A percentile compares a stretch with the other conserved stretches of the same genome.
Evolutionary conservation across 2,329 filamentous ascomycete species (phyloP).

Genomic region (Cercospora sp.): DNA sequence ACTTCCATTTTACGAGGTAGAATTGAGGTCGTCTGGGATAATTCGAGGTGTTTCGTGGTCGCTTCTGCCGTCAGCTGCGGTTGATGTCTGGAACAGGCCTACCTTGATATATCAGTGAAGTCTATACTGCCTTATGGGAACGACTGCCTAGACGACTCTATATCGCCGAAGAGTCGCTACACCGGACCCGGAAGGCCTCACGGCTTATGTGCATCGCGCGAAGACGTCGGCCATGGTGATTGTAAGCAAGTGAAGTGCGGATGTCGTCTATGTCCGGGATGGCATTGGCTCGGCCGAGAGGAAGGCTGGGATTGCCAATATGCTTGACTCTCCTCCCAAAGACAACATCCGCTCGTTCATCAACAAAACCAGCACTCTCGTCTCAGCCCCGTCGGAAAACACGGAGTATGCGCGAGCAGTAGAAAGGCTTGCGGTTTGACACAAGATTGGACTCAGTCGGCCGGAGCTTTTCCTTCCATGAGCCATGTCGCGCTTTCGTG

Average conservation of each 20-base stretch:
- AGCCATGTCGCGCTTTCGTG: not conserved
- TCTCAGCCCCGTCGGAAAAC: not conserved
- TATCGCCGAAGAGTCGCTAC: not conserved
- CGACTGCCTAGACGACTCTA: not conserved
- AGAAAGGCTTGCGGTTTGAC: not conserved
- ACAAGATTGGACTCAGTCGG: not conserved
- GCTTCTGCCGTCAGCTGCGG: not conserved
- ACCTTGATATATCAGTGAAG: slow-evolving; percentile 2
- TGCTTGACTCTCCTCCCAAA: not conserved
- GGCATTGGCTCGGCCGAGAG: not conserved
- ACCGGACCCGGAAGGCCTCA: not conserved
- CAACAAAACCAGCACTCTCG: not conserved
- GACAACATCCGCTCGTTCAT: not conserved
- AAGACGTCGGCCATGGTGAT: not conserved
- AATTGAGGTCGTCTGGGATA: not conserved
- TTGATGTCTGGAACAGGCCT: not conserved
- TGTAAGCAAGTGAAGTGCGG: not conserved
- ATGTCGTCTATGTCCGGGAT: not conserved
- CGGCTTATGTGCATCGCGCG: not conserved
- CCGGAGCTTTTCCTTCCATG: not conserved
- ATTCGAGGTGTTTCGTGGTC: not conserved
- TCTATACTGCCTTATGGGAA: not conserved
- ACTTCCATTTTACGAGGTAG: not conserved
- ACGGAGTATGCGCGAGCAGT: not conserved
- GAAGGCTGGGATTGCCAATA: not conserved